Evolutionary conservation across 202 grass and related monocot genomes (phyloP).

Genomic region (Setaria italica): DNA sequence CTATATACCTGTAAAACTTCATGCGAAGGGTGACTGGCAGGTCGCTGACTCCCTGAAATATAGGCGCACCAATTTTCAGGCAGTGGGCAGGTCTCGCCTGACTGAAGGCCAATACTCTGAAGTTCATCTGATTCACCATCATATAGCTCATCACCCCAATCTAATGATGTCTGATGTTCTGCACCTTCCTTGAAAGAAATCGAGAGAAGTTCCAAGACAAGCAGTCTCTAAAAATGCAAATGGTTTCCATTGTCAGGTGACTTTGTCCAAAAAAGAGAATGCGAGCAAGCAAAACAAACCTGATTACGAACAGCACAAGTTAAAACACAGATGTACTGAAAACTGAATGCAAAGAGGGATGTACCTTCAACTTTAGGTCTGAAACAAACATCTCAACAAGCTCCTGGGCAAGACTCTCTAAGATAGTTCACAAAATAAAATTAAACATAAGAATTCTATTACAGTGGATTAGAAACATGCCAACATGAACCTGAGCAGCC

Average conservation of each 20-base stretch:
- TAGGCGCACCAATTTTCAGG: conserved; percentile 51
- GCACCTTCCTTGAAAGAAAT: conserved; percentile 55
- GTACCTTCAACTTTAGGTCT: conserved; percentile 89
- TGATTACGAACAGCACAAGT: conserved; percentile 19
- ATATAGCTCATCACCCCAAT: conserved; percentile 74
- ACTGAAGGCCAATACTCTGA: conserved; percentile 58
- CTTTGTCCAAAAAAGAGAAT: background rate
- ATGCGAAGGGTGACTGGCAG: conserved; percentile 42
- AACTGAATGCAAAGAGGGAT: conserved; percentile 5
- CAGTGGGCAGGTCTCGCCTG: conserved; percentile 51
- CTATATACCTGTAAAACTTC: conserved; percentile 71
- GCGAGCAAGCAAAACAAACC: background rate
- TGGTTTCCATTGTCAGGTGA: conserved; percentile 15
- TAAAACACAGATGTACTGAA: conserved; percentile 35
- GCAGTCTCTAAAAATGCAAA: conserved; percentile 65
- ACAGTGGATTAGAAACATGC: conserved; percentile 4
- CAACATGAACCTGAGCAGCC: background rate
- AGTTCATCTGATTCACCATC: conserved; percentile 68
- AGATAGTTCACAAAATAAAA: conserved; percentile 31
- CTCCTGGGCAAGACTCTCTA: conserved; percentile 77
- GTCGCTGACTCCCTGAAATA: conserved; percentile 37
- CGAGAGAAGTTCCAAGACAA: conserved; percentile 64
- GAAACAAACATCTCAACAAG: conserved; percentile 81
- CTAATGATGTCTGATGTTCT: conserved; percentile 38
- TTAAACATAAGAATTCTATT: conserved; percentile 36